Conservation (phyloP, 164 flowering plant genomes). For the Saururus chinensis region DNA sequence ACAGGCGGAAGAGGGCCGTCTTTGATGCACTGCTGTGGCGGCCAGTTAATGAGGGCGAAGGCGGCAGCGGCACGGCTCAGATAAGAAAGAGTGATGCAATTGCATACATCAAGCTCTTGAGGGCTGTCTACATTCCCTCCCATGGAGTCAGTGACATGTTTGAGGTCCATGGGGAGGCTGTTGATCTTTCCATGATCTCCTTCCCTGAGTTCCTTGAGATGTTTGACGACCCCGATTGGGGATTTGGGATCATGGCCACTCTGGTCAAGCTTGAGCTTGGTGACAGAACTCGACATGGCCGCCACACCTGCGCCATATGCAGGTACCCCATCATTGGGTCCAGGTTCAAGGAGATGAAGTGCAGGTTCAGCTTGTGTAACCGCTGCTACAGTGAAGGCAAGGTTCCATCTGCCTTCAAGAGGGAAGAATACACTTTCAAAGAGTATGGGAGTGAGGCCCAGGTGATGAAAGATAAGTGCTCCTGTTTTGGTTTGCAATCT, state of each 20-base stretch:
- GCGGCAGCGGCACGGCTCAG: constrained; percentile 44
- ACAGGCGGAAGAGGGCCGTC: constrained; percentile 67
- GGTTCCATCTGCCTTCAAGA: constrained; percentile 69
- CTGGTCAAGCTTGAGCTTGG: constrained; percentile 70
- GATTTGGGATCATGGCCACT: constrained; percentile 76
- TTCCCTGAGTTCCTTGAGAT: constrained; percentile 61
- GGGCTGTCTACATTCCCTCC: constrained; percentile 74
- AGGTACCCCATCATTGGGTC: constrained; percentile 88
- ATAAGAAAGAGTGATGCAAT: constrained; percentile 60
- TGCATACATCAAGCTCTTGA: constrained; percentile 57
- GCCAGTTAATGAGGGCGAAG: constrained; percentile 74
- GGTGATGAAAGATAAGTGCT: constrained; percentile 85
- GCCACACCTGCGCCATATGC: constrained; percentile 61
- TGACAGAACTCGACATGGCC: constrained; percentile 87
- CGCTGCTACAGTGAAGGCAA: constrained; percentile 95
- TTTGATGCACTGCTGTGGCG: constrained; percentile 94
- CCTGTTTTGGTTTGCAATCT: constrained; percentile 52
- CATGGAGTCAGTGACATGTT: constrained; percentile 68
- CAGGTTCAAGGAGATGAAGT: constrained; percentile 75
- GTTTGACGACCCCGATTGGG: constrained; percentile 96
- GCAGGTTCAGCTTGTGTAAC: constrained; percentile 70
- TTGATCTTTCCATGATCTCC: constrained; percentile 45
- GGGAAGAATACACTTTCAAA: constrained; percentile 74
- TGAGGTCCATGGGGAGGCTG: constrained; percentile 63
- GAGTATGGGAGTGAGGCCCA: constrained; percentile 74